Conservation (phyloP, 768 basidiomycete genomes). For the Coprinopsis strossmayeri region DNA sequence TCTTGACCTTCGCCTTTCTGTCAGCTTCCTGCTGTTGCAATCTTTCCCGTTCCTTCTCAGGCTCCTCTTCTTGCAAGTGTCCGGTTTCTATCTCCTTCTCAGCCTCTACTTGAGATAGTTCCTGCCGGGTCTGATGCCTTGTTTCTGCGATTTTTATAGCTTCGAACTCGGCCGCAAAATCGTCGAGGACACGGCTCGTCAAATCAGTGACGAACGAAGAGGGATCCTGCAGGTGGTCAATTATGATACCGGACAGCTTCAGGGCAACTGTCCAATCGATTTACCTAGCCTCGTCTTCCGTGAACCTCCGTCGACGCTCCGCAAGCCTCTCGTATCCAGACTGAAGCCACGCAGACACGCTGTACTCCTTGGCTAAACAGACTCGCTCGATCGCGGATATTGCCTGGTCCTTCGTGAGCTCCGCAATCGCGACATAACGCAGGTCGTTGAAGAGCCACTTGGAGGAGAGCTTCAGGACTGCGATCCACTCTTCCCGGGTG, state of each 20-base stretch:
- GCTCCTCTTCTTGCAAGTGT: too few species aligned
- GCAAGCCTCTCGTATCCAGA: constrained; percentile 22
- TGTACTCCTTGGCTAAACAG: constrained; percentile 21
- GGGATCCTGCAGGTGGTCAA: neutral
- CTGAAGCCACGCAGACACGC: constrained; percentile 28
- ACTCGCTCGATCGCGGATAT: constrained; percentile 23
- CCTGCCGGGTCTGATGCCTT: too few species aligned
- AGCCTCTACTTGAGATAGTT: neutral
- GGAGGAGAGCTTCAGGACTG: constrained; percentile 30
- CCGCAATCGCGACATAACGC: constrained; percentile 21
- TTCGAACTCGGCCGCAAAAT: neutral
- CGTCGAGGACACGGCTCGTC: neutral
- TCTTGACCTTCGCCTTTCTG: too few species aligned
- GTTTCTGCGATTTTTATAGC: too few species aligned
- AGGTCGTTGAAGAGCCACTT: constrained; percentile 30
- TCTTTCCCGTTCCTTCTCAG: too few species aligned
- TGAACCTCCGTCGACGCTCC: constrained; percentile 17
- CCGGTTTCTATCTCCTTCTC: too few species aligned
- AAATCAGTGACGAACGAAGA: neutral
- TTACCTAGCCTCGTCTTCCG: constrained; percentile 19
- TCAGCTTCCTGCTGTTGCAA: too few species aligned
- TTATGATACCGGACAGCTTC: constrained; percentile 13
- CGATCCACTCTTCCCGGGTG: constrained; percentile 25
- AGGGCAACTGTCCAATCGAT: constrained; percentile 22
- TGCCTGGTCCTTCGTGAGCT: constrained; percentile 13